Percentiles rank a stretch among this genome's conserved stretches.
Evolutionary conservation across 805 yeast species (phyloP).

Genomic region (Candida adriatica): DNA sequence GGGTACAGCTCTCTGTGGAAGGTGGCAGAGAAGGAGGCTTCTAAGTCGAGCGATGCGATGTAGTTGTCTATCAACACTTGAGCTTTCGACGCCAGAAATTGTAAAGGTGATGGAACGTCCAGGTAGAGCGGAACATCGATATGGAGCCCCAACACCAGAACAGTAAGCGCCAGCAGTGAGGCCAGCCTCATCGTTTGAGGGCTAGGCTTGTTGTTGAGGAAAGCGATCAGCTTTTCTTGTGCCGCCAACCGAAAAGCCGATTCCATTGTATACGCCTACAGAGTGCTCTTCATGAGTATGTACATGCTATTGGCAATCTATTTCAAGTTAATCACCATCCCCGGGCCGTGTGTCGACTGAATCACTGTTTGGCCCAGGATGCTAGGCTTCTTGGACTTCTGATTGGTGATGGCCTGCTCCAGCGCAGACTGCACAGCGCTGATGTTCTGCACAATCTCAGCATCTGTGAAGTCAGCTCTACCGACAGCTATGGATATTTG

Average conservation of each 20-base stretch:
- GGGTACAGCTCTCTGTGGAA: constrained; percentile 2
- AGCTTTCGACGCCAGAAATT: constrained; percentile 3
- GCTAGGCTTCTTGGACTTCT: constrained; percentile 61
- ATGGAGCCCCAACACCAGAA: constrained; percentile 1
- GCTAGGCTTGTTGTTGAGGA: background rate
- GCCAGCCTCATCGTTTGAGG: no score
- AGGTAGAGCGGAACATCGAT: constrained; percentile 10
- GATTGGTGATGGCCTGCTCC: constrained; percentile 42
- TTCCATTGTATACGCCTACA: no score
- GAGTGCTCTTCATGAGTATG: background rate
- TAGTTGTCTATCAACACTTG: constrained; percentile 7
- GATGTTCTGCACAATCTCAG: constrained; percentile 66
- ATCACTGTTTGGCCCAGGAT: constrained; percentile 62
- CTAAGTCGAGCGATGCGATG: background rate
- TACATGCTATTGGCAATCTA: background rate
- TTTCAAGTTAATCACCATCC: constrained; percentile 54
- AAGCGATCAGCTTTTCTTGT: background rate
- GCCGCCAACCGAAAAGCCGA: no score
- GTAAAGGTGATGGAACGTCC: constrained; percentile 7
- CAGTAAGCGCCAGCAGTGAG: no score
- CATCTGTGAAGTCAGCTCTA: constrained; percentile 69
- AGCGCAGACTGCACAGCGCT: constrained; percentile 60
- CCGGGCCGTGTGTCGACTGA: constrained; percentile 73
- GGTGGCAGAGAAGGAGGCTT: constrained; percentile 1
- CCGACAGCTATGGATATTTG: constrained; percentile 66